Base-by-base conservation (phyloP, 1,284 basidiomycete species). In the Rhodotorula mucilaginosa region DNA sequence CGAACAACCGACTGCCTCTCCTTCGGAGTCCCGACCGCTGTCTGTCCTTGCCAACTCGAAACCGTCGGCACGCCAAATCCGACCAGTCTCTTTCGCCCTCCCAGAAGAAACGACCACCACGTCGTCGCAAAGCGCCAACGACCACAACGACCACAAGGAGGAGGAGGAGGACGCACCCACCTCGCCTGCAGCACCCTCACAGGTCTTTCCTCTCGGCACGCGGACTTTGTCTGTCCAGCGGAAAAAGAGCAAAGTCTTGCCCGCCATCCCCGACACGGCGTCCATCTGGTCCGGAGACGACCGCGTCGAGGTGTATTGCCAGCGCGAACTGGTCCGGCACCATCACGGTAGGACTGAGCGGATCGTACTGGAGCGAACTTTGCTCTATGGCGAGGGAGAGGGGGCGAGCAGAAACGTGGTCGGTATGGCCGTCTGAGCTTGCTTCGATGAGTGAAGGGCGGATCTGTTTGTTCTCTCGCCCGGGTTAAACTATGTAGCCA, bases 371-470 rank as follows among this genome's bases (percentile, higher is more conserved):
- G 70, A 71, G 60, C 59, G 66, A 16, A 48, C 61, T 21, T 1
- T n/a, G 29, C 47, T 68, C 21, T 65, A 63, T 23, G 70, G 68
- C 21, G 59, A 60, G 12, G 70, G 62, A 16, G 31, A 48, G 54
- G 54, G 1, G 34, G 34, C 29, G 18, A 52, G 49, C 23, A 44
- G 59, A 8, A 26, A 29, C 21, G 70, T 61, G 1, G 51, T 60
- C 5, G 56, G 39, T 8, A 44, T 60, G 13, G 58, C 58, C 12
- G 58, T n/a, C 39, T 44, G 47, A n/a, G 0, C 23, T 12, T 12
- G n/a, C 58, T 1, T 2, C 13, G 26, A 21, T 26, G 34, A 19
- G 46, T 46, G 23, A 21, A 48, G 47, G 48, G 26, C 7, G 23
- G 31, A 16, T 13, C 44, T 26, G 16, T 29, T 4, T 8, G 10